phyloP scores from a whole-genome alignment of 257 asterid species.

The Petunia secreta region DNA sequence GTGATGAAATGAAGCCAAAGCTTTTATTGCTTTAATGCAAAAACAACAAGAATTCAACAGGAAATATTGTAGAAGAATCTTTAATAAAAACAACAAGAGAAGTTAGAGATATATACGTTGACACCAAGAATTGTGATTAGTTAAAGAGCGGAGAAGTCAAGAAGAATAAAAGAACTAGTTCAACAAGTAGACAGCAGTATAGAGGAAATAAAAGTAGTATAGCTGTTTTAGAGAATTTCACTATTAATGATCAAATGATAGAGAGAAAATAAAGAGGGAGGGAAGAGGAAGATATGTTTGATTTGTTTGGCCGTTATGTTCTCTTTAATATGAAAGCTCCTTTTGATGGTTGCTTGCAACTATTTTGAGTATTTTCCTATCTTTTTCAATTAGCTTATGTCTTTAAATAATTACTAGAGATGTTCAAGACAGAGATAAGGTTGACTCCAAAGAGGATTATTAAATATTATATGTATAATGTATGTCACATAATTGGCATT shows the following conservation, averaged over 20 bases:
- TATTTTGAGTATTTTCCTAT: not conserved
- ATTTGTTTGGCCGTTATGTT: not conserved
- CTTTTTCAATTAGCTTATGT: not conserved
- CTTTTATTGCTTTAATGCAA: not conserved
- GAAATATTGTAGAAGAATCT: constrained; percentile 8
- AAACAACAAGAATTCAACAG: not conserved
- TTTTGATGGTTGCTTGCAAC: not conserved
- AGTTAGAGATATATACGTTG: constrained; percentile 21
- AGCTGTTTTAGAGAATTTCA: constrained; percentile 75
- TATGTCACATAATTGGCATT: not conserved
- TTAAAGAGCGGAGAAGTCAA: constrained; percentile 37
- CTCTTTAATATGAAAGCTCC: not conserved
- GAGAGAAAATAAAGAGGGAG: not conserved
- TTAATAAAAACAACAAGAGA: not conserved
- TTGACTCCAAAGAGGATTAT: too few relatives aligned
- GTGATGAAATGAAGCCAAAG: not conserved
- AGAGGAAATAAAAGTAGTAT: constrained; percentile 59
- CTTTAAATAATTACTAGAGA: too few relatives aligned
- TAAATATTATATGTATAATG: not conserved
- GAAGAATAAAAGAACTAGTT: constrained; percentile 21
- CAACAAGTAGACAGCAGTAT: too few relatives aligned
- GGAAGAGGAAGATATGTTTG: not conserved
- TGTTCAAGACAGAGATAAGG: not conserved
- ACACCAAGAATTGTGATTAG: constrained; percentile 8
- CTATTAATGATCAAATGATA: constrained; percentile 44